phyloP scores from a whole-genome alignment of 768 basidiomycete genomes.

The Coprinopsis strossmayeri region DNA sequence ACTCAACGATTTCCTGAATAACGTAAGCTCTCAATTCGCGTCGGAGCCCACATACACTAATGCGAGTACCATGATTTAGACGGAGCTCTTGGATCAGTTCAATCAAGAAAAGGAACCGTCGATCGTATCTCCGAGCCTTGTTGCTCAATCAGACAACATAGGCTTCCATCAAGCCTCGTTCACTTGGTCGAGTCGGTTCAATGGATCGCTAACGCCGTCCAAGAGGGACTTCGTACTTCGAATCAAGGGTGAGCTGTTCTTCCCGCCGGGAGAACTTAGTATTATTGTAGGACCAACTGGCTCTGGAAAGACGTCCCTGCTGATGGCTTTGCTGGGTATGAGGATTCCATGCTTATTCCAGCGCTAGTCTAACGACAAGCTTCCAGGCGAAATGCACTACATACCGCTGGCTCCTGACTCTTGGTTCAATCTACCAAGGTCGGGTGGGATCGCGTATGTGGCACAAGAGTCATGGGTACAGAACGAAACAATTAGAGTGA shows the following conservation, averaged over 20 bases:
- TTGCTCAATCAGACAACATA: slow-evolving; percentile 22
- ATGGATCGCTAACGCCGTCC: slow-evolving; percentile 31
- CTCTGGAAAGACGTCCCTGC: slow-evolving; percentile 55
- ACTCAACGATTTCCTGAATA: slow-evolving; percentile 31
- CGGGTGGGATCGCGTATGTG: slow-evolving; percentile 63
- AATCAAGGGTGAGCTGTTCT: slow-evolving; percentile 41
- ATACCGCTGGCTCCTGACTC: slow-evolving; percentile 41
- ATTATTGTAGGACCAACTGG: slow-evolving; percentile 55
- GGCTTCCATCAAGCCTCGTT: slow-evolving; percentile 50
- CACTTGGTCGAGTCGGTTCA: slow-evolving; percentile 40
- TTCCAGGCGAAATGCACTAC: slow-evolving; percentile 55
- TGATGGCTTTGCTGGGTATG: slow-evolving; percentile 51
- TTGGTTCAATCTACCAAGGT: slow-evolving; percentile 60
- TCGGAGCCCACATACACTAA: not conserved
- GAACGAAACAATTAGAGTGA: slow-evolving; percentile 66
- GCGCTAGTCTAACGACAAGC: not conserved
- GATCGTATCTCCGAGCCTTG: slow-evolving; percentile 11
- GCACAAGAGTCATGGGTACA: slow-evolving; percentile 79
- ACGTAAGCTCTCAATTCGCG: slow-evolving; percentile 19
- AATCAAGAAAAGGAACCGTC: slow-evolving; percentile 14
- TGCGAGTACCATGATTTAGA: slow-evolving; percentile 20
- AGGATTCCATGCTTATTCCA: not conserved
- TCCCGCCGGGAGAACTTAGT: slow-evolving; percentile 48
- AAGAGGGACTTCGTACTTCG: slow-evolving; percentile 21
- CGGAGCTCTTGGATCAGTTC: slow-evolving; percentile 39